These are phyloP conservation scores for Cutaneotrichosporon cavernicola DNA, from an alignment of 1,284 basidiomycete species.

Conservation along the genomic window DNA sequence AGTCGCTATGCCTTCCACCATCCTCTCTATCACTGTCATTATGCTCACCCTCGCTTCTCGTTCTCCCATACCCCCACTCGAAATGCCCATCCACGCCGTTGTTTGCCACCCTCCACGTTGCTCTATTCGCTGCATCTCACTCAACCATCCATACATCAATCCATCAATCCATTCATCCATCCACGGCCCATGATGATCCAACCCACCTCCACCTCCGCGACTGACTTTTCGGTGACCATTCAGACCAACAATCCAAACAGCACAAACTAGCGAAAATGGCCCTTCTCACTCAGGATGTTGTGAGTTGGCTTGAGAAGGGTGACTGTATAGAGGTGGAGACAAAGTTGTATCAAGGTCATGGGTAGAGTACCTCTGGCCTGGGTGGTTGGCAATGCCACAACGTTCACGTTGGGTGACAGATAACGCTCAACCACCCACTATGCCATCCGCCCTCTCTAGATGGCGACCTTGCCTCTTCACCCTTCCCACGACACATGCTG, in stretches of 20 bases:
- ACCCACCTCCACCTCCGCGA: background rate
- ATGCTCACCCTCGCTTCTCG: background rate
- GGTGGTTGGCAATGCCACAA: background rate
- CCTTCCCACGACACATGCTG: background rate
- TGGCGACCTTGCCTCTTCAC: background rate
- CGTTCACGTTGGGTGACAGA: too few relatives aligned
- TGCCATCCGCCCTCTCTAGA: background rate
- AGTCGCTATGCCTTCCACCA: background rate
- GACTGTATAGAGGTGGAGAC: background rate
- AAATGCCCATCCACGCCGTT: background rate
- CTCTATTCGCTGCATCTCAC: background rate
- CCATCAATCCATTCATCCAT: background rate
- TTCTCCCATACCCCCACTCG: background rate
- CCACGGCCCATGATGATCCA: background rate
- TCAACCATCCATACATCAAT: background rate
- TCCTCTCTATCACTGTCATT: background rate
- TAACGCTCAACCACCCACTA: too few relatives aligned
- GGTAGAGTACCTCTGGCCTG: background rate
- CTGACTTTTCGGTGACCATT: background rate
- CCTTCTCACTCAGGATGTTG: background rate
- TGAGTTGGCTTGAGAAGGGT: background rate
- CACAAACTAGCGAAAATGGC: background rate
- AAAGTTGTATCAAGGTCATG: background rate
- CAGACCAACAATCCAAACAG: background rate
- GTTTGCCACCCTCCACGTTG: constrained; percentile 1